Evolutionary conservation across 345 rosid genomes (phyloP).

Genomic region (Syzygium grande): DNA sequence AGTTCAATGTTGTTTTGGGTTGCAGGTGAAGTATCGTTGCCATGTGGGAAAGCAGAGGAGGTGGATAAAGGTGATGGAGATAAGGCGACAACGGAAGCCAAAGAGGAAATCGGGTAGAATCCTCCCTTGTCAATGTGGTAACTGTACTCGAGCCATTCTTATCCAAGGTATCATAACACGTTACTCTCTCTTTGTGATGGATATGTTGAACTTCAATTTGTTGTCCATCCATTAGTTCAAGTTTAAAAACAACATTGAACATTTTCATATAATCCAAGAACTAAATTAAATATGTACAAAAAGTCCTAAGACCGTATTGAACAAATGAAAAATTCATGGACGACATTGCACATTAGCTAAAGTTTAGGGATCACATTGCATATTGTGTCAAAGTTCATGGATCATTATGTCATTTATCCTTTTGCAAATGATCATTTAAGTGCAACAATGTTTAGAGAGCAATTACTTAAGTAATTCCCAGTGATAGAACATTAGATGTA

Average conservation of each 20-base stretch:
- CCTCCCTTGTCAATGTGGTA: conserved; percentile 39
- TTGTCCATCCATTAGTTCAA: too few relatives aligned
- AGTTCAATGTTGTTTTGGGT: conserved; percentile 14
- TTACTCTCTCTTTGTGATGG: not conserved
- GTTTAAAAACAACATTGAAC: too few relatives aligned
- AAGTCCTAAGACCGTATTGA: too few relatives aligned
- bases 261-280: too few relatives aligned
- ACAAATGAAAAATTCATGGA: too few relatives aligned
- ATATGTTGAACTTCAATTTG: not conserved
- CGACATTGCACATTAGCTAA: too few relatives aligned
- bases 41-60: conserved; percentile 53
- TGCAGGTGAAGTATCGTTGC: conserved; percentile 62
- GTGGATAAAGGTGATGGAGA: conserved; percentile 39
- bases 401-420: not conserved
- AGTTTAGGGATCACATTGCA: too few relatives aligned
- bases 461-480: not conserved
- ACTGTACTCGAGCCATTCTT: conserved; percentile 71
- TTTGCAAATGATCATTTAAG: not conserved
- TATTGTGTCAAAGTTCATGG: too few relatives aligned
- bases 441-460: not conserved
- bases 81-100: conserved; percentile 58
- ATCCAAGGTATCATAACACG: conserved; percentile 52
- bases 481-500: too few relatives aligned
- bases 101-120: conserved; percentile 57
- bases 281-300: too few relatives aligned